A percentile compares a stretch with the other conserved stretches of the same genome.
Evolutionary conservation across 306 rosid genomes (phyloP).

Genomic region (Carpinus viminea): DNA sequence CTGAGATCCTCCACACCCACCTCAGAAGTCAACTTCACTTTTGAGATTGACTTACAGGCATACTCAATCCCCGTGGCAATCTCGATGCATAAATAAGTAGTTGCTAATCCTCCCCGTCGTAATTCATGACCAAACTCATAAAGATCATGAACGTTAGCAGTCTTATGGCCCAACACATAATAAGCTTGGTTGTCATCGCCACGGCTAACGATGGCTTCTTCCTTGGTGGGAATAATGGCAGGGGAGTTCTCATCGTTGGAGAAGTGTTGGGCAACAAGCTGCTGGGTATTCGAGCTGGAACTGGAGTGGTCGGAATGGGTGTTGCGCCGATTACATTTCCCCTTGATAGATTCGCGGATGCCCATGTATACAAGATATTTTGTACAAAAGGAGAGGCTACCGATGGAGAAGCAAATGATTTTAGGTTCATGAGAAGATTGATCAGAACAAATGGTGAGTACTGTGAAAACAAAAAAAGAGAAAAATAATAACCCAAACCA

Average conservation of each 20-base stretch:
- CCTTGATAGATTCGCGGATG: too few species aligned
- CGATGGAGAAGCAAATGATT: too few species aligned
- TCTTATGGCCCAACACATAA: conserved; percentile 84
- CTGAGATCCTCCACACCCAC: conserved; percentile 86
- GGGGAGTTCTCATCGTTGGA: conserved; percentile 16
- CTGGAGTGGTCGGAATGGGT: conserved; percentile 46
- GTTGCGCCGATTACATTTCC: too few species aligned
- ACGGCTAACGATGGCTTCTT: conserved; percentile 63
- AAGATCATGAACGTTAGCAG: conserved; percentile 81
- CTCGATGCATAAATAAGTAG: conserved; percentile 69
- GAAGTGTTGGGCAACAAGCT: conserved; percentile 25
- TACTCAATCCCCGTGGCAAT: conserved; percentile 56
- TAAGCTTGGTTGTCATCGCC: conserved; percentile 64
- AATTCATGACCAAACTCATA: conserved; percentile 78
- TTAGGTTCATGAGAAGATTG: too few species aligned
- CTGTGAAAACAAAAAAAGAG: too few species aligned
- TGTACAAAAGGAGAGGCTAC: too few species aligned
- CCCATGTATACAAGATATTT: too few species aligned
- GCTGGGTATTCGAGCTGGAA: conserved; percentile 44
- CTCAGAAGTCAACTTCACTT: conserved; percentile 81
- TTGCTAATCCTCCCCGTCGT: conserved; percentile 68
- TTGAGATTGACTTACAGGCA: conserved; percentile 90
- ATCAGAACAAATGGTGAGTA: too few species aligned
- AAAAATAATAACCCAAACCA: too few species aligned
- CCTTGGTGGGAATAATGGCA: conserved; percentile 32